Percentiles rank a stretch among this genome's conserved stretches.
Conservation (phyloP, 169 alveolate genomes). For the Eimeria tenella region DNA sequence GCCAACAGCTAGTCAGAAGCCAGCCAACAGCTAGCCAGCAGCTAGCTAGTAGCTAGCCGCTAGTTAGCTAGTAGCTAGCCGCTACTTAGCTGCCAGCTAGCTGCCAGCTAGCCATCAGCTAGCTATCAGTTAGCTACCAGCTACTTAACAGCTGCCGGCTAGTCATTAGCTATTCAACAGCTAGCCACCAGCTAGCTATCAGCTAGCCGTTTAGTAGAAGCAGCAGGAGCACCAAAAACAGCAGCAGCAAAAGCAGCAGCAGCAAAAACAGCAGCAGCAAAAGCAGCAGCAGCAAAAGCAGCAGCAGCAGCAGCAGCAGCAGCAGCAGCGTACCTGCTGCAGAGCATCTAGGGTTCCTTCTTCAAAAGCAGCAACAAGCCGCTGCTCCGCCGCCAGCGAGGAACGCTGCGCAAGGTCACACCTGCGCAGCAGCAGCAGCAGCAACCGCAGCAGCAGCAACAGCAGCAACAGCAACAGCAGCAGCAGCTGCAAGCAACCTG, state of each 20-base stretch:
- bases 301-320: neutral
- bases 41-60: too few relatives aligned
- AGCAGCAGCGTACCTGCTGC: constrained; percentile 22
- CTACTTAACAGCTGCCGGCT: too few relatives aligned
- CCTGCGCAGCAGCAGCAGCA: neutral
- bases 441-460: neutral
- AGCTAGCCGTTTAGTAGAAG: neutral
- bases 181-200: neutral
- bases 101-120: too few relatives aligned
- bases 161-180: too few relatives aligned
- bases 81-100: too few relatives aligned
- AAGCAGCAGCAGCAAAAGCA: neutral
- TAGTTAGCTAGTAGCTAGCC: too few relatives aligned
- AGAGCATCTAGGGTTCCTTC: neutral
- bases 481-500: neutral
- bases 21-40: too few relatives aligned
- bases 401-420: constrained; percentile 8
- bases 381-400: constrained; percentile 8
- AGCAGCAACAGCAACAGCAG: neutral
- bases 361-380: neutral
- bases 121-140: too few relatives aligned
- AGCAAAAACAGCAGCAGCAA: neutral
- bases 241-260: neutral
- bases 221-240: neutral
- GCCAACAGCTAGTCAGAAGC: too few relatives aligned